Base-by-base conservation (phyloP, 257 asterid genomes). In the Rehmannia glutinosa region DNA sequence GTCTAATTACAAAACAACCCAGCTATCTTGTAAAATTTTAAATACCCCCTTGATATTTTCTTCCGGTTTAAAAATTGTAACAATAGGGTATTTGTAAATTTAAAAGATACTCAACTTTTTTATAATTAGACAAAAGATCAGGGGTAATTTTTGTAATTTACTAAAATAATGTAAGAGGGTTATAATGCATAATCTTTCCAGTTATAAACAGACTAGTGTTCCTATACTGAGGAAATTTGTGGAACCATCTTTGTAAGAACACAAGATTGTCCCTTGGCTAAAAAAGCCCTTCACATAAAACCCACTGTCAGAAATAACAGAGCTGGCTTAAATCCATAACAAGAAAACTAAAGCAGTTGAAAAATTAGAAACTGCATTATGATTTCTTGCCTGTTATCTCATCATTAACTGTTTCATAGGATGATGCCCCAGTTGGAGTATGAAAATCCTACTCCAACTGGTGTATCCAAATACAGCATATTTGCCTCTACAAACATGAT, bases 371-470 rank as follows among this genome's bases (percentile, higher is more conserved):
- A 6, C 2, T 6, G 13, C 13, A 3, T 38, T 38, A 6, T 8
- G 2, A 45, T 17, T 41, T 59, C 43, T 58, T 64, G 75, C 95
- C 95, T 71, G 92, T 83, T 32, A 82, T 65, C 56, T 77, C 83
- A 77, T 87, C 95, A 72, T 71, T 80, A 69, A 87, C 82, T 49
- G 86, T 66, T 64, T 36, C 79, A 57, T 83, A 77, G 8, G 82
- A 63, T 35, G 86, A 81, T 16, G 74, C 46, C 54, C 78, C 66
- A 60, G 83, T 67, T 28, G 92, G n/a, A 73, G 47, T 85, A 85
- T 15, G 95, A 87, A 74, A 82, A 87, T 13, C 95, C 92, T 20
- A 85, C 95, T 66, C 95, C 95, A 33, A 81, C 58, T 25, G 95
- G 95, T 47, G 91, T 77, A 50, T 87, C 95, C 80, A 85, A 77